Evolutionary conservation across 805 yeast genomes (phyloP), one percentile per base, ranked within the genome.

Genomic region (Metschnikowia proteae): DNA sequence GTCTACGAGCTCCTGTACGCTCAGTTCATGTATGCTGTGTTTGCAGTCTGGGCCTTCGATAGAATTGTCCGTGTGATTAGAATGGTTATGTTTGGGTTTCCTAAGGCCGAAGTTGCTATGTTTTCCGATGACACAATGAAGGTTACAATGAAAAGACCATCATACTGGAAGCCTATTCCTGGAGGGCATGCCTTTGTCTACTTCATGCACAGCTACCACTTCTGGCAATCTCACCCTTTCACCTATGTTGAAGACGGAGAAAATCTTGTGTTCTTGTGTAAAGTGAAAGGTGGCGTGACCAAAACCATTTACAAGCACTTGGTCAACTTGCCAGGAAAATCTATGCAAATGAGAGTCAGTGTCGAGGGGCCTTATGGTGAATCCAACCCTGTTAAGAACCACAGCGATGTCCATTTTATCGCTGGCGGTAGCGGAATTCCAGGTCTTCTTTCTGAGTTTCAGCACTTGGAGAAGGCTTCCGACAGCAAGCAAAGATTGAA

Each of bases 381-480:
- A 35, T 53, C 75, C 2, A 60, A 78, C 4, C 78, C 83, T 2
- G 66, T 80, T 11, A 65, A 69, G 26, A 66, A 70, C 38, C 84
- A 76, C 56, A 77, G 80, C 43, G 75, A 78, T 48, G 76, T 83
- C 5, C 71, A 84, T 5, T 73, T 83, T 38, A 52, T 86, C 25
- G 85, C 91, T 6, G 91, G 89, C 42, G 92, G 94, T 29, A 81
- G 81, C 46, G 94, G 94, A 46, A 71, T 86, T 45, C 83, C 92
- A 0, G 87, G 82, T 23, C 65, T 75, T 25, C 64, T 67, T 41
- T 70, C 73, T 17, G 75, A 74, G 54, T 74, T 72, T 38, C 46
- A 57, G 35, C 62, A 66, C 48, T 50, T 67, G 46, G 64, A 64
- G 13, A 39, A 49, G 8, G 49, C 53, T 1, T 46, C 47, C 9